phyloP scores from a whole-genome alignment of 805 yeast genomes.

The Kuraishia hungarica region DNA sequence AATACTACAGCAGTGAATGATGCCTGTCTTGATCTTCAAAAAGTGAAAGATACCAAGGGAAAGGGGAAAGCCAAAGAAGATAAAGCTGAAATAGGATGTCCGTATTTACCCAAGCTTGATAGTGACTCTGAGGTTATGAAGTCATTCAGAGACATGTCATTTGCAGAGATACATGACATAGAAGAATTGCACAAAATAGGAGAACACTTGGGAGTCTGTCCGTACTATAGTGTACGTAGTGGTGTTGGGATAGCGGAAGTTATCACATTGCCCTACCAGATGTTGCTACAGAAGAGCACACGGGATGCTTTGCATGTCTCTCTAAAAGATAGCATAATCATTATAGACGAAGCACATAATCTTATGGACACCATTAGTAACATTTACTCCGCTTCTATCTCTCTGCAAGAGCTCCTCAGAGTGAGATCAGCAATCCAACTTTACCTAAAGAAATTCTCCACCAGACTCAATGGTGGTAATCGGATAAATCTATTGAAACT shows the following conservation, averaged over 20 bases:
- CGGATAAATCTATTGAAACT: conserved; percentile 61
- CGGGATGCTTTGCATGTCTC: conserved; percentile 52
- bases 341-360: conserved; percentile 92
- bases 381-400: conserved; percentile 55
- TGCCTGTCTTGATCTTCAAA: conserved; percentile 67
- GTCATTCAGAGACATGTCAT: conserved; percentile 45
- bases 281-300: conserved; percentile 52
- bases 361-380: conserved; percentile 67
- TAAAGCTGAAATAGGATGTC: conserved; percentile 21
- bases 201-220: conserved; percentile 49
- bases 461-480: conserved; percentile 61
- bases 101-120: conserved; percentile 27
- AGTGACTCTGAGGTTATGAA: conserved; percentile 22
- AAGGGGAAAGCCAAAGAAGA: neutral
- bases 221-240: conserved; percentile 68
- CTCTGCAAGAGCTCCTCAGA: conserved; percentile 34
- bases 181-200: conserved; percentile 72
- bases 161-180: conserved; percentile 59
- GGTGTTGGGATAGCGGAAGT: conserved; percentile 58
- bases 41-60: conserved; percentile 4
- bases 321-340: conserved; percentile 55
- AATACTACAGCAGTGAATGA: conserved; percentile 61
- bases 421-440: conserved; percentile 40
- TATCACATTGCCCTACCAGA: conserved; percentile 79
- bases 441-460: conserved; percentile 55